Percentiles rank a stretch among this genome's conserved stretches.
phyloP scores from a whole-genome alignment of 331 rosid species.

The Saraca asoca region DNA sequence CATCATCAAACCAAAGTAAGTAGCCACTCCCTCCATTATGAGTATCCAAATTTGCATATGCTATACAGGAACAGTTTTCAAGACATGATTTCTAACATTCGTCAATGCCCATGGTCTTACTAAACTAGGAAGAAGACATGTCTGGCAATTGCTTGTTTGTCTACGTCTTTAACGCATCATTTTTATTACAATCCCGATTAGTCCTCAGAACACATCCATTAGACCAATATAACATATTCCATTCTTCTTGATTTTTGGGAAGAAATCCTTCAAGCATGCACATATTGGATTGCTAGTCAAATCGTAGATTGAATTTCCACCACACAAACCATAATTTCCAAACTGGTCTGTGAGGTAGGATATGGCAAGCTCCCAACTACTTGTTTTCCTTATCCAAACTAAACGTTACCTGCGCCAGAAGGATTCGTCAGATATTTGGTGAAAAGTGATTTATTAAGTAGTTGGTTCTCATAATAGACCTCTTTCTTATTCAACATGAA shows the following conservation, averaged over 20 bases:
- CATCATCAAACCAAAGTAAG: conserved; percentile 37
- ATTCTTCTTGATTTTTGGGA: conserved; percentile 13
- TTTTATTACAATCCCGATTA: conserved; percentile 18
- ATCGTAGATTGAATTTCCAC: conserved; percentile 36
- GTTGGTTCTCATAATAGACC: conserved; percentile 32
- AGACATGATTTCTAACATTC: conserved; percentile 37
- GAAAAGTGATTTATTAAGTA: conserved; percentile 9
- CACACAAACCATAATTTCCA: conserved; percentile 44
- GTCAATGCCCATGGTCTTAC: conserved; percentile 29
- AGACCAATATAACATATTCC: conserved; percentile 31
- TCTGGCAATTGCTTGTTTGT: conserved; percentile 41
- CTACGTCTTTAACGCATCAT: conserved; percentile 26
- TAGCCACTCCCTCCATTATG: conserved; percentile 45
- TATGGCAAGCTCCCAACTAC: conserved; percentile 27
- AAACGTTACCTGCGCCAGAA: conserved; percentile 15
- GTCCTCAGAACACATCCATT: conserved; percentile 34
- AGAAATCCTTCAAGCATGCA: conserved; percentile 38
- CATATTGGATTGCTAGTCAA: conserved; percentile 9
- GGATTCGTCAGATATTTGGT: conserved; percentile 30
- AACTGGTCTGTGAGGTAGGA: conserved; percentile 36
- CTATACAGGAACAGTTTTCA: conserved; percentile 40
- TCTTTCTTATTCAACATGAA: conserved; percentile 35
- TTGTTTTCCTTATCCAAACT: conserved; percentile 27
- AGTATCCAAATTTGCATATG: conserved; percentile 42
- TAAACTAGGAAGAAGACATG: conserved; percentile 36